phyloP scores from a whole-genome alignment of 2,329 filamentous ascomycete genomes.

The Podosphaera xanthii region DNA sequence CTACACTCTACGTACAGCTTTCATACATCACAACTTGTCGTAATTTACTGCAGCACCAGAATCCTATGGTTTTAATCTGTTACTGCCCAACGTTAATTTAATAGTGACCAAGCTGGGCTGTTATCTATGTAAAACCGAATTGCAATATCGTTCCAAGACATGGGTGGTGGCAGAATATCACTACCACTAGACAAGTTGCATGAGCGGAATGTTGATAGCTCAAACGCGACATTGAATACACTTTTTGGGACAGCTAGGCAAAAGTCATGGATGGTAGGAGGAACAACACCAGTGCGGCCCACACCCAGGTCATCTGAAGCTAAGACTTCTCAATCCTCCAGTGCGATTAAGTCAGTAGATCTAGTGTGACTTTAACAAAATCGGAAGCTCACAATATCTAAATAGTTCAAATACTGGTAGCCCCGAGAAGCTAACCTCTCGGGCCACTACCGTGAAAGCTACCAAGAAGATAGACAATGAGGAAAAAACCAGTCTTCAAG shows the following conservation, averaged over 20 bases:
- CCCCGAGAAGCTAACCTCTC: background rate
- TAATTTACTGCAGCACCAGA: background rate
- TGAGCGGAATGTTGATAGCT: slow-evolving; percentile 14
- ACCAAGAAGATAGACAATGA: too few species aligned
- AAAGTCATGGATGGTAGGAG: slow-evolving; percentile 17
- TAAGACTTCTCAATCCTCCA: slow-evolving; percentile 4
- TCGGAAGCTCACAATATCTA: background rate
- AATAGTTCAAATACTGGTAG: background rate
- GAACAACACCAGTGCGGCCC: slow-evolving; percentile 12
- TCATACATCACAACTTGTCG: background rate
- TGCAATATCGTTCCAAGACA: background rate
- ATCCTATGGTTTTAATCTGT: background rate
- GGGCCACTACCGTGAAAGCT: background rate
- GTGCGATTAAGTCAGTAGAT: background rate
- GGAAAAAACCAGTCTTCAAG: background rate
- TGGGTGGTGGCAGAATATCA: background rate
- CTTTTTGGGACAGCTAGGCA: slow-evolving; percentile 15
- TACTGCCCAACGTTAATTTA: background rate
- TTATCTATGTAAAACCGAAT: background rate
- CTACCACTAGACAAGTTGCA: slow-evolving; percentile 13
- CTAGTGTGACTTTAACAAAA: background rate
- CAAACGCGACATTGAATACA: slow-evolving; percentile 17
- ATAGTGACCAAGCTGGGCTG: background rate
- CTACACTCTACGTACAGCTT: background rate
- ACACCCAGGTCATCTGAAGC: slow-evolving; percentile 10